These are phyloP conservation scores for Agaricus blazei DNA, from an alignment of 768 basidiomycete genomes.

Conservation along the genomic window DNA sequence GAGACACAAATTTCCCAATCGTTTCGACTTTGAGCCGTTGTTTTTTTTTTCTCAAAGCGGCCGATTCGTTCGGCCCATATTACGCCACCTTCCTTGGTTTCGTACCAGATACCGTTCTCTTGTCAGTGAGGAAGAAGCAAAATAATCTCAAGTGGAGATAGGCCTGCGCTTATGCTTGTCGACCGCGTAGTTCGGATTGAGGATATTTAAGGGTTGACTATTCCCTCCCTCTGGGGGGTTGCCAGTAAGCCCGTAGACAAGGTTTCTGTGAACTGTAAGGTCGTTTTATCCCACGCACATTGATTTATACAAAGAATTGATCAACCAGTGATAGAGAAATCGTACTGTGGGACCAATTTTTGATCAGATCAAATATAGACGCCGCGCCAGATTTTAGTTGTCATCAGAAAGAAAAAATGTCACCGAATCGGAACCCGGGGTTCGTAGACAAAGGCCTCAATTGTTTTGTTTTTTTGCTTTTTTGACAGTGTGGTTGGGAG, in stretches of 20 bases:
- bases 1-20: too few relatives aligned
- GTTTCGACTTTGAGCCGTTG: too few relatives aligned
- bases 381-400: slow-evolving; percentile 41
- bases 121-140: neutral
- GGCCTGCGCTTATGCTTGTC: neutral
- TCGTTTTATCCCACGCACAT: too few relatives aligned
- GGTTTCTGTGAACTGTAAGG: too few relatives aligned
- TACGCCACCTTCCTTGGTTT: neutral
- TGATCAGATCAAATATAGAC: slow-evolving; percentile 47
- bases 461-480: too few relatives aligned
- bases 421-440: neutral
- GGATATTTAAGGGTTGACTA: neutral
- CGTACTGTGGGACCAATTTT: slow-evolving; percentile 15
- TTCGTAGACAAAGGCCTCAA: neutral
- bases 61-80: neutral
- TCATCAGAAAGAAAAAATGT: slow-evolving; percentile 25
- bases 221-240: too few relatives aligned
- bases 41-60: neutral
- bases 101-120: too few relatives aligned
- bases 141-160: neutral
- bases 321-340: too few relatives aligned
- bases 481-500: slow-evolving; percentile 34
- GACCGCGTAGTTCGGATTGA: neutral
- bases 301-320: too few relatives aligned
- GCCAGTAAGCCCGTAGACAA: too few relatives aligned